Conservation (phyloP, 208 protist genomes). For the Porcisia deanei region DNA sequence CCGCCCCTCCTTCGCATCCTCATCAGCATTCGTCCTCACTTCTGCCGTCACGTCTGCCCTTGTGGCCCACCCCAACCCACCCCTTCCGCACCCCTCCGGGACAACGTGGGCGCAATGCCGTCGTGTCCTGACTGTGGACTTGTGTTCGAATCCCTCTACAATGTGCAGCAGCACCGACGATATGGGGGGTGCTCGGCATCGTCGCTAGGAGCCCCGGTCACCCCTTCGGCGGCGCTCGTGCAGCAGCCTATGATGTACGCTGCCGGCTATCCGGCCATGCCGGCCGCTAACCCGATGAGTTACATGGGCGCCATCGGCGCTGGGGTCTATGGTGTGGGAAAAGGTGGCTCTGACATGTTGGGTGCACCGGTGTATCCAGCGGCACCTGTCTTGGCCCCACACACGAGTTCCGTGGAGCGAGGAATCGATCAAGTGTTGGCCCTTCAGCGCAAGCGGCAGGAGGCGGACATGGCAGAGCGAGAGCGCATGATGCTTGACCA, state of each 20-base stretch:
- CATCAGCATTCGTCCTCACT: neutral
- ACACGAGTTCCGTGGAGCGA: slow-evolving; percentile 18
- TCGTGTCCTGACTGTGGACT: slow-evolving; percentile 52
- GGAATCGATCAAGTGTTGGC: slow-evolving; percentile 38
- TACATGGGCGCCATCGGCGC: neutral
- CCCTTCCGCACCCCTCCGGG: neutral
- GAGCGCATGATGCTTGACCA: slow-evolving; percentile 45
- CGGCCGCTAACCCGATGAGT: neutral
- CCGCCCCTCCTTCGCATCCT: neutral
- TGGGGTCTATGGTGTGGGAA: neutral
- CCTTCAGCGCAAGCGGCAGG: slow-evolving; percentile 37
- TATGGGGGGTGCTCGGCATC: slow-evolving; percentile 14
- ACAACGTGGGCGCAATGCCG: slow-evolving; percentile 27
- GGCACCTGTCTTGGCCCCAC: neutral
- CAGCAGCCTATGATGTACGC: neutral
- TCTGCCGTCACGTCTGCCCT: neutral
- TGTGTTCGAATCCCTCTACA: slow-evolving; percentile 39
- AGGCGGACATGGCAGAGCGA: slow-evolving; percentile 25
- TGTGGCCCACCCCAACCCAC: neutral
- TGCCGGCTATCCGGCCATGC: neutral
- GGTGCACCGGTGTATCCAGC: slow-evolving; percentile 3
- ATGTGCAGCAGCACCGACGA: slow-evolving; percentile 36
- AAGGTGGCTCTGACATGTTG: slow-evolving; percentile 3
- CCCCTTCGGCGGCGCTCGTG: neutral
- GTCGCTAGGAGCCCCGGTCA: neutral